Percentiles rank a stretch among this genome's conserved stretches.
These are phyloP conservation scores for Mrakia hoshinonis DNA, from an alignment of 768 basidiomycete genomes.

Conservation along the genomic window DNA sequence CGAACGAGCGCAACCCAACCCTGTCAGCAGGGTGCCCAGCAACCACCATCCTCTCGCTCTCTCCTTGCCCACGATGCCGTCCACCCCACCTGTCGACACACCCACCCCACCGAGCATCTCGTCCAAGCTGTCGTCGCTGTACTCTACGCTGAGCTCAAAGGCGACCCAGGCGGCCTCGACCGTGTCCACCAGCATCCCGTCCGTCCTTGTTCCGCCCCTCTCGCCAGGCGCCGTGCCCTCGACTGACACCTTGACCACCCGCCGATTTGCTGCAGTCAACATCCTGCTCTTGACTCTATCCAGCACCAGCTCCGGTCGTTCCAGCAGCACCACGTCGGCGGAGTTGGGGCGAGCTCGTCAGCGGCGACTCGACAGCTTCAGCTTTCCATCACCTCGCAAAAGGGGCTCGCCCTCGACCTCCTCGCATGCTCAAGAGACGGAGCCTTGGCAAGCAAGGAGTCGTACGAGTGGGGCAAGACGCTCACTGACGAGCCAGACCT, in stretches of 20 bases:
- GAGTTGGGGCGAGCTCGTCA: neutral
- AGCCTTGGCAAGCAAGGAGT: slow-evolving; percentile 15
- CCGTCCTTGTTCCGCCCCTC: neutral
- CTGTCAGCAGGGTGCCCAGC: too few relatives aligned
- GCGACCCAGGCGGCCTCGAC: neutral
- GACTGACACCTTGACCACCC: neutral
- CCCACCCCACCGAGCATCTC: neutral
- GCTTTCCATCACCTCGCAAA: slow-evolving; percentile 16
- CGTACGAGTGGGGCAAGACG: slow-evolving; percentile 7
- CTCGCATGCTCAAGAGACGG: slow-evolving; percentile 10
- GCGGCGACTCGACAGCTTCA: slow-evolving; percentile 5
- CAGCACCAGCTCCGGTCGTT: slow-evolving; percentile 17
- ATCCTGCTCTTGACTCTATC: slow-evolving; percentile 22
- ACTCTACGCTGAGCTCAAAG: neutral
- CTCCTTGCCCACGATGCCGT: neutral
- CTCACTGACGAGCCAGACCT: slow-evolving; percentile 11
- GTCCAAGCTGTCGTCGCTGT: neutral
- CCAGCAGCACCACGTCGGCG: slow-evolving; percentile 12
- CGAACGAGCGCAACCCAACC: too few relatives aligned
- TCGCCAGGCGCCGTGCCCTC: too few relatives aligned
- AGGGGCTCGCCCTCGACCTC: slow-evolving; percentile 14
- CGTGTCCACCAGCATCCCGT: neutral
- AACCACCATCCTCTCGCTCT: too few relatives aligned
- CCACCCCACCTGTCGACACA: neutral
- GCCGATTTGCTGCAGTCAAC: neutral